Evolutionary conservation across 495 filamentous ascomycete species (phyloP), one percentile per base, ranked within the genome.

Genomic region (Cryomyces antarcticus): DNA sequence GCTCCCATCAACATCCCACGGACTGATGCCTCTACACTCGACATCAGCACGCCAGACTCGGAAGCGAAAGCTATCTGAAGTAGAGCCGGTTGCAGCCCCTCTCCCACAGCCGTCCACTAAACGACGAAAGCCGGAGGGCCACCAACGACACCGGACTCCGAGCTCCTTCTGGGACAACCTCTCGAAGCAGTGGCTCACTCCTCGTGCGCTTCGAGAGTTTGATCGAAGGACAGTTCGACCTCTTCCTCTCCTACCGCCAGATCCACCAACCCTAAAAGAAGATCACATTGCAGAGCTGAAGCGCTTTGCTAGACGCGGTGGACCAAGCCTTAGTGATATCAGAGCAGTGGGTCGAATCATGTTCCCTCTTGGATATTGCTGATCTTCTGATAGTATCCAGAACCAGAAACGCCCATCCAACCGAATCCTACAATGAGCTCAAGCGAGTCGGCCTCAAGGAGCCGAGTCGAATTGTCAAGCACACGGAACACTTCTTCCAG

Each of bases 241-340:
- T 46, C 27, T 29, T 41, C 12, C 3, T 3, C 33, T 3, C 9
- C 33, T 9, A 36, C 9, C 12, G 9, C 9, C 33, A 13, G 12
- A 36, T 36, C 12, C 33, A 13, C 2, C 33, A 1, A 9, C 1
- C 3, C 33, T 36, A 1, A 9, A 10, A 2, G 3, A 13, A 3
- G 9, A 9, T 13, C 9, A 36, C 33, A 9, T 36, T 36, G 9
- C 9, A 10, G 9, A 46, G 24, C 48, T 55, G 24, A 47, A 52
- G 35, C 47, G 48, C 35, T 56, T 55, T 46, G 48, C 44, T 40
- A 54, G 52, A 49, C 35, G 53, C 42, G 56, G 50, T 34, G 50
- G 50, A 40, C 51, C 43, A 39, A 45, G 39, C 31, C 47, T 59
- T 38, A 9, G 12, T 38, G 30, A 54, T 33, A 39, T 58, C 24